phyloP scores from a whole-genome alignment of 768 basidiomycete species.

The Lactarius evosmus region DNA sequence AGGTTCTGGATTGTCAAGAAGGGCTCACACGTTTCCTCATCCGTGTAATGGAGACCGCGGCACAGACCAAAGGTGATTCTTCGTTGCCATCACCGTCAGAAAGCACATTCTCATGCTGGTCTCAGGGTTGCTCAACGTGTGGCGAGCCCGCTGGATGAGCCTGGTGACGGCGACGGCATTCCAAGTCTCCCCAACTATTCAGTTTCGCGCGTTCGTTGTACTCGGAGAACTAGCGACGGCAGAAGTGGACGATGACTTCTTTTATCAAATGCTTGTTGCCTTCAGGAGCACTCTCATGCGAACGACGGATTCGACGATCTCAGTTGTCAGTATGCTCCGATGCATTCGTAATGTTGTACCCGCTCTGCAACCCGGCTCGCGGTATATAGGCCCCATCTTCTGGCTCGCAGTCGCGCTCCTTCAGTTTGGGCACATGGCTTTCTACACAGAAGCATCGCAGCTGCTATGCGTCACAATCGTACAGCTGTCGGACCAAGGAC shows the following conservation, averaged over 20 bases:
- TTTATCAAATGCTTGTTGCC: slow-evolving; percentile 91
- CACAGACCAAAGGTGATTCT: slow-evolving; percentile 63
- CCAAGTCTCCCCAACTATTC: slow-evolving; percentile 84
- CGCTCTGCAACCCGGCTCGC: slow-evolving; percentile 60
- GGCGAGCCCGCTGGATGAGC: slow-evolving; percentile 94
- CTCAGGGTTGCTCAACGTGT: slow-evolving; percentile 74
- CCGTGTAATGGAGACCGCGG: slow-evolving; percentile 58
- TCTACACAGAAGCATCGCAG: slow-evolving; percentile 65
- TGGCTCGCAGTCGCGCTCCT: slow-evolving; percentile 87
- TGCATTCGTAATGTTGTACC: slow-evolving; percentile 79
- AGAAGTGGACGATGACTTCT: slow-evolving; percentile 88
- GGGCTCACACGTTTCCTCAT: slow-evolving; percentile 59
- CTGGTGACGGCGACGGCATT: slow-evolving; percentile 85
- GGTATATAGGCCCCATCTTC: slow-evolving; percentile 73
- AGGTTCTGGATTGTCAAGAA: slow-evolving; percentile 64
- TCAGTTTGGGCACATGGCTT: slow-evolving; percentile 67
- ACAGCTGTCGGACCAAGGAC: slow-evolving; percentile 56
- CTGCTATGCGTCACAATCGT: slow-evolving; percentile 65
- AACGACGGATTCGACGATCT: slow-evolving; percentile 65
- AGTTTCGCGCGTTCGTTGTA: slow-evolving; percentile 81
- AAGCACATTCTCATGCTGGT: slow-evolving; percentile 22
- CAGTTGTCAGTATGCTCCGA: slow-evolving; percentile 84
- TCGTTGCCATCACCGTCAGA: not conserved
- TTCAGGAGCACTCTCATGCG: slow-evolving; percentile 68
- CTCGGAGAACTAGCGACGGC: slow-evolving; percentile 78